Base-by-base conservation (phyloP, 805 yeast species). In the Ogataea dorogensis region DNA sequence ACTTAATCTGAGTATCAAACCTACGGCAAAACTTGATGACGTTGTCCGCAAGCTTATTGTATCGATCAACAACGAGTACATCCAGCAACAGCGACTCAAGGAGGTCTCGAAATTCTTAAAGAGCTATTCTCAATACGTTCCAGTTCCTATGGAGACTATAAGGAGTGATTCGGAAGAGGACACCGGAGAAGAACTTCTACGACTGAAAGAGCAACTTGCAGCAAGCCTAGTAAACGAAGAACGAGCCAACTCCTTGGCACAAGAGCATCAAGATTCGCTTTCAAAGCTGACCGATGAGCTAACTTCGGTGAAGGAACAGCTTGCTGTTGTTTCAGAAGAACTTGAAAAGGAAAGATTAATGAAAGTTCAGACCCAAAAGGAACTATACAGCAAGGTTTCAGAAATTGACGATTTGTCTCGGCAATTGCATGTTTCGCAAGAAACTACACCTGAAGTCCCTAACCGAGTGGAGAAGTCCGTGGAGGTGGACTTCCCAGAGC, bases 1-100 rank as follows among this genome's bases (percentile, higher is more conserved):
- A 47, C 71, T 70, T 18, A 79, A 79, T 48, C 69, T 82, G 21
- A 76, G 76, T 36, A 69, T 81, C 21, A 76, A 79, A 3, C 73
- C 77, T 10, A 67, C 79, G 12, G 65, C 77, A 1, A 72, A 66
- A 28, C 59, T 82, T 36, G 79, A 78, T 24, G 71, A 70, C 33
- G 68, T 81, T 5, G 70, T 83, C 7, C 71, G 73, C 37, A 58
- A 71, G 14, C 58, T 85, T 24, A 68, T 79, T 2, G 62, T 72
- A 18, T 77, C 77, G 36, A 60, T 84, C 13, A 70, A 77, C 33
- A 66, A 73, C 44, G 77, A 78, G 37, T 79, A 73, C 47, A 67
- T 77, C 34, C 83, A 82, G 48, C 77, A 70, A 46, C 65, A 73
- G 44, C 70, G 77, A 39, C 55, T 82, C 36, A 63, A 64, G 28